Conservation (phyloP, 2,329 filamentous ascomycete genomes). For the Bertia moriformis region DNA sequence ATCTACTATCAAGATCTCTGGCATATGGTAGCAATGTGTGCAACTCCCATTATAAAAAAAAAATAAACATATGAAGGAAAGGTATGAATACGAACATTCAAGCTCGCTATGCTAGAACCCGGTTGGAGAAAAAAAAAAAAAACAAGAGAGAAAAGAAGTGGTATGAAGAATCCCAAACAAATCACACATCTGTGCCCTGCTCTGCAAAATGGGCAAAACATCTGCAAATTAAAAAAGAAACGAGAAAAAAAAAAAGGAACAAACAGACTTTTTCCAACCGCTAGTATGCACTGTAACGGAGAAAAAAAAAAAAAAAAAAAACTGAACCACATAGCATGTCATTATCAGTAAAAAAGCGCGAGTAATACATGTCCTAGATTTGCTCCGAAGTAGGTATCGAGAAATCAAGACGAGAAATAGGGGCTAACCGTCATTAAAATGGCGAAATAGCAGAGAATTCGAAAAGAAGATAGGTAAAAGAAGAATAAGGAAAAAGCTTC, state of each 20-base stretch:
- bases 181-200: too few species aligned
- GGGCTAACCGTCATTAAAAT: too few species aligned
- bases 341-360: slow-evolving; percentile 6
- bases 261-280: slow-evolving; percentile 17
- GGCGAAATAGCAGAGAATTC: too few species aligned
- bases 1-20: too few species aligned
- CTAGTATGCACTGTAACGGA: slow-evolving; percentile 20
- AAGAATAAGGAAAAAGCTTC: too few species aligned
- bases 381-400: too few species aligned
- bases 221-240: slow-evolving; percentile 6
- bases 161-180: slow-evolving; percentile 2
- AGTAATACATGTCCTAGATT: slow-evolving; percentile 20
- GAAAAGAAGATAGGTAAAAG: too few species aligned
- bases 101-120: slow-evolving; percentile 19
- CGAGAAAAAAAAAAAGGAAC: slow-evolving; percentile 8
- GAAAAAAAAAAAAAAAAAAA: slow-evolving; percentile 4
- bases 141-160: background rate
- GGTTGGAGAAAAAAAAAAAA: background rate
- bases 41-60: too few species aligned
- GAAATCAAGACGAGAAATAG: too few species aligned
- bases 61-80: background rate
- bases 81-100: slow-evolving; percentile 7
- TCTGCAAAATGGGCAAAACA: too few species aligned
- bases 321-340: slow-evolving; percentile 1
- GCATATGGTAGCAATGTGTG: too few species aligned